Conservation (phyloP, 2,329 filamentous ascomycete species). For the Colletotrichum agaves region DNA sequence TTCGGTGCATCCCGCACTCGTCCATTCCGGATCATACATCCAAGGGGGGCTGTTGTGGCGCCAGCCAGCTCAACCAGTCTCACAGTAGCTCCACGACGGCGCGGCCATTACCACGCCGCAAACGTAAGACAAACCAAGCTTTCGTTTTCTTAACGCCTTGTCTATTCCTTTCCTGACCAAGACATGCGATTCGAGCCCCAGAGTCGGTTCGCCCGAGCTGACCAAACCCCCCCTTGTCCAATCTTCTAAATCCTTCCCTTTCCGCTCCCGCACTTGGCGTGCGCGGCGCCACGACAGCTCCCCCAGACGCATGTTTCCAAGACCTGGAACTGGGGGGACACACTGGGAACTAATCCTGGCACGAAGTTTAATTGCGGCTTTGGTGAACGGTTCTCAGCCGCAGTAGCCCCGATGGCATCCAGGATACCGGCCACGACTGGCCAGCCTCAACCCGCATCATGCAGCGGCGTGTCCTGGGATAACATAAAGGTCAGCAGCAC, state of each 20-base stretch:
- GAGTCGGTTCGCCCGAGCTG: slow-evolving; percentile 6
- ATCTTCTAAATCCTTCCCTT: slow-evolving; percentile 1
- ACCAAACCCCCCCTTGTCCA: background rate
- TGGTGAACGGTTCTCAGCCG: slow-evolving; percentile 1
- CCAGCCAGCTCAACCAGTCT: background rate
- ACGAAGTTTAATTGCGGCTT: slow-evolving; percentile 15
- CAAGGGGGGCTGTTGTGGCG: background rate
- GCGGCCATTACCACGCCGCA: slow-evolving; percentile 6
- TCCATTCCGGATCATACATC: background rate
- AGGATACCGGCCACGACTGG: background rate
- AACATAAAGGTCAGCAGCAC: slow-evolving; percentile 7
- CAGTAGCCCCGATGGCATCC: slow-evolving; percentile 6
- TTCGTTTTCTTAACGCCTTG: background rate
- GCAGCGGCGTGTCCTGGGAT: background rate
- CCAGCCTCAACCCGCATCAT: background rate
- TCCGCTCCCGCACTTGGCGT: slow-evolving; percentile 13
- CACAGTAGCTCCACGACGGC: background rate
- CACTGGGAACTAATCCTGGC: background rate
- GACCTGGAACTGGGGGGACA: background rate
- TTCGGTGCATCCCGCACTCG: background rate
- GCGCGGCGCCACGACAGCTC: slow-evolving; percentile 4
- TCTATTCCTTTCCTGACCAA: background rate
- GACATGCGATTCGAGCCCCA: background rate
- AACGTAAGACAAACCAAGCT: slow-evolving; percentile 3
- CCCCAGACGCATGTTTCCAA: slow-evolving; percentile 2